Evolutionary conservation across 768 basidiomycete genomes (phyloP).

Genomic region (Kwoniella mangroviensis): DNA sequence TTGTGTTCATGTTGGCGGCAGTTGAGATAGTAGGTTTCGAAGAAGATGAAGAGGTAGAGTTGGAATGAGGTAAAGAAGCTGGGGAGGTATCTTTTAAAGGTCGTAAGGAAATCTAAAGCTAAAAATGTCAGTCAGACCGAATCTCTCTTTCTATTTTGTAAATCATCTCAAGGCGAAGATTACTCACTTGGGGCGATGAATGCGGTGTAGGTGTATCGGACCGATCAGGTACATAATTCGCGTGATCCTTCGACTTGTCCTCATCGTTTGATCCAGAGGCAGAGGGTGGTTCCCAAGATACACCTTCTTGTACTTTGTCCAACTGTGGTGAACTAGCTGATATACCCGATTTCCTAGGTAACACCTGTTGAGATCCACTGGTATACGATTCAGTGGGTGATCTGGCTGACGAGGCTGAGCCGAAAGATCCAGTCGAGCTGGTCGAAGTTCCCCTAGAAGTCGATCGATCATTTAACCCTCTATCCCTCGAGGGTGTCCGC

Average conservation of each 20-base stretch:
- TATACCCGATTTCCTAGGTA: neutral
- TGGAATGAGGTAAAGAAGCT: conserved; percentile 55
- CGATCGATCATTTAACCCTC: conserved; percentile 34
- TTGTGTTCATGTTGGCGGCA: neutral
- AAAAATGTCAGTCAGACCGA: conserved; percentile 38
- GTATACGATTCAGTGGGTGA: conserved; percentile 21
- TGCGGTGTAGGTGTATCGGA: conserved; percentile 55
- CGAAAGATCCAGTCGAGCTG: conserved; percentile 29
- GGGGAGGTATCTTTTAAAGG: conserved; percentile 55
- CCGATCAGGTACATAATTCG: conserved; percentile 34
- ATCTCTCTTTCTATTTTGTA: conserved; percentile 9
- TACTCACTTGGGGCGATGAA: conserved; percentile 56
- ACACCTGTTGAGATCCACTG: conserved; percentile 5
- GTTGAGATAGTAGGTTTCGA: conserved; percentile 14
- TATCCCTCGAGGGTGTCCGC: conserved; percentile 25
- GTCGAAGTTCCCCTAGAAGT: conserved; percentile 41
- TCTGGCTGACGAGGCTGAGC: conserved; percentile 26
- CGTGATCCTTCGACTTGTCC: neutral
- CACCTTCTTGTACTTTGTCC: conserved; percentile 33
- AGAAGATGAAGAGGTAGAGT: conserved; percentile 12
- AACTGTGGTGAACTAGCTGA: conserved; percentile 17
- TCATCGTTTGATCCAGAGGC: neutral
- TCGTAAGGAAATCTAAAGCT: conserved; percentile 51
- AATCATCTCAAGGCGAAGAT: no score
- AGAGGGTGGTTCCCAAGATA: conserved; percentile 22